Conservation (phyloP, 495 filamentous ascomycete species). For the Talaromyces liani region DNA sequence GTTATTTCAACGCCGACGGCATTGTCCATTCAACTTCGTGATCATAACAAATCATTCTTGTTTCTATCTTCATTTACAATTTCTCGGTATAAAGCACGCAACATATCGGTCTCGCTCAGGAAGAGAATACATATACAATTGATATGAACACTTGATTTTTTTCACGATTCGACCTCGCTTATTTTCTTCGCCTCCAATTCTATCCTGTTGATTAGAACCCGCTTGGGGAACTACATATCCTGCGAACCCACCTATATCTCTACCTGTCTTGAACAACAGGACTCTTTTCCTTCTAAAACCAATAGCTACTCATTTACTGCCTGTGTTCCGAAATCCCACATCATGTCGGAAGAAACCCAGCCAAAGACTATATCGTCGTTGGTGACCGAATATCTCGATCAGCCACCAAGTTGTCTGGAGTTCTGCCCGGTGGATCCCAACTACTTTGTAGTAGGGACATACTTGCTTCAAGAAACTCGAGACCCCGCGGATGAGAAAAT, state of each 20-base stretch:
- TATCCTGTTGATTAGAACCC: neutral
- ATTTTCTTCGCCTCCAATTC: neutral
- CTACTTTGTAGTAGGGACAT: slow-evolving; percentile 80
- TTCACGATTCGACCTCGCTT: neutral
- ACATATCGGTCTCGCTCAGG: neutral
- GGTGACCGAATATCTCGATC: slow-evolving; percentile 34
- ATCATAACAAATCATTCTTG: neutral
- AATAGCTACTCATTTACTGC: neutral
- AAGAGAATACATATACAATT: neutral
- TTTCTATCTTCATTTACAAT: neutral
- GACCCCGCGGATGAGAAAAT: neutral
- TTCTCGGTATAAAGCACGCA: neutral
- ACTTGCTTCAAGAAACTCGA: slow-evolving; percentile 56
- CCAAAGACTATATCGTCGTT: slow-evolving; percentile 13
- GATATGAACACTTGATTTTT: neutral
- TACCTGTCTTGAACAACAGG: neutral
- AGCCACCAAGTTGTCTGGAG: slow-evolving; percentile 78
- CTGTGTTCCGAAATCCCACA: neutral
- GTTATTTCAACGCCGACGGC: neutral
- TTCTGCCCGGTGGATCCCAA: slow-evolving; percentile 60
- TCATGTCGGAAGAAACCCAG: slow-evolving; percentile 15
- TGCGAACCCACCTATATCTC: neutral
- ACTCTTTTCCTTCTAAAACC: neutral
- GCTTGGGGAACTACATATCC: neutral
- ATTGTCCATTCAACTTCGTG: neutral